A percentile compares a stretch with the other conserved stretches of the same genome.
Conservation (phyloP, 2,329 filamentous ascomycete species). For the Aspergillus chevalieri region DNA sequence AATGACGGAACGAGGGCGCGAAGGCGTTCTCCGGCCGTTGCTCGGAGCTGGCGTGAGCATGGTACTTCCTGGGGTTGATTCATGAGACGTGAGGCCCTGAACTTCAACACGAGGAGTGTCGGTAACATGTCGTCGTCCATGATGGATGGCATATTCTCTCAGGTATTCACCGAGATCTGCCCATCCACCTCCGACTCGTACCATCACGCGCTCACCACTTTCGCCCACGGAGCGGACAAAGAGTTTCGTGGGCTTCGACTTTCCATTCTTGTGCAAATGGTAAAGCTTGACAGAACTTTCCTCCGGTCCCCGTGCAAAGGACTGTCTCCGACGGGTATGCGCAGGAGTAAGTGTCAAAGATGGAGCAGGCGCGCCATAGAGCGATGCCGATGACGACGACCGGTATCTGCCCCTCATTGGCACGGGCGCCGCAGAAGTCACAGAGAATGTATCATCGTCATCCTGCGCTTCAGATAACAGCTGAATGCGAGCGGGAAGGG, state of each 20-base stretch:
- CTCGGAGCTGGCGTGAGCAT: constrained; percentile 16
- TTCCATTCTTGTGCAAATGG: constrained; percentile 76
- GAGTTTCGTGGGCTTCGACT: constrained; percentile 84
- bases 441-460: constrained; percentile 26
- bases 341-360: constrained; percentile 65
- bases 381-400: constrained; percentile 30
- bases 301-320: constrained; percentile 33
- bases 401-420: constrained; percentile 38
- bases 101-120: constrained; percentile 52
- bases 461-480: constrained; percentile 51
- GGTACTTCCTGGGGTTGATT: constrained; percentile 21
- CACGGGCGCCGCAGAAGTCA: constrained; percentile 28
- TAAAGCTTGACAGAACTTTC: constrained; percentile 83
- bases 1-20: constrained; percentile 32
- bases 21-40: constrained; percentile 29
- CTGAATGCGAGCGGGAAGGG: constrained; percentile 72
- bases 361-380: constrained; percentile 56
- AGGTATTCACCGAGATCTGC: constrained; percentile 92
- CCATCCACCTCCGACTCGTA: constrained; percentile 97
- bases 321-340: constrained; percentile 26
- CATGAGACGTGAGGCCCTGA: constrained; percentile 40
- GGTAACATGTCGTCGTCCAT: constrained; percentile 63
- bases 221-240: constrained; percentile 91
- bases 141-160: constrained; percentile 86
- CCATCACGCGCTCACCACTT: constrained; percentile 88